Evolutionary conservation across 2,329 filamentous ascomycete genomes (phyloP).

Genomic region (Periconia sp.): DNA sequence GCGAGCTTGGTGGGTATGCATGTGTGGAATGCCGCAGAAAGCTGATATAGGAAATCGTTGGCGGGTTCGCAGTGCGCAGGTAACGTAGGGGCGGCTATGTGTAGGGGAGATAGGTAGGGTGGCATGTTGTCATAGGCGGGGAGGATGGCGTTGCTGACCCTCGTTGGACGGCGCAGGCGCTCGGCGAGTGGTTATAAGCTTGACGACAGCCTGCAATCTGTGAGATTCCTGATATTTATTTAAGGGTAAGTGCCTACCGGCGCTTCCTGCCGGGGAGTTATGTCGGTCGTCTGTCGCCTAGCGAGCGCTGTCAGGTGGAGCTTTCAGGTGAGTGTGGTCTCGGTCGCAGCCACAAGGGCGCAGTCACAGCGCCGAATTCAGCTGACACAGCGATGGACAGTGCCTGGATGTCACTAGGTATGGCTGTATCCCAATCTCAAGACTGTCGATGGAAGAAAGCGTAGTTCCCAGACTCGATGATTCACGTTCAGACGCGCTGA

Average conservation of each 20-base stretch:
- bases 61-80: conserved; percentile 67
- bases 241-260: too few species aligned
- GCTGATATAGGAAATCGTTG: conserved; percentile 60
- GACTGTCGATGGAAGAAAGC: too few species aligned
- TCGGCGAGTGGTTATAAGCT: conserved; percentile 6
- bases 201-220: conserved; percentile 1
- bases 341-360: conserved; percentile 32
- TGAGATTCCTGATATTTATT: conserved; percentile 6
- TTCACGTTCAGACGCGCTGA: too few species aligned
- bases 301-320: conserved; percentile 32
- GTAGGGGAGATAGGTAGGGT: conserved; percentile 39
- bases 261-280: not conserved
- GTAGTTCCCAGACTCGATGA: too few species aligned
- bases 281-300: conserved; percentile 2
- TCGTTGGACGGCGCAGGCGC: conserved; percentile 2
- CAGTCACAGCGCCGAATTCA: conserved; percentile 21
- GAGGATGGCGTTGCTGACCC: conserved; percentile 8
- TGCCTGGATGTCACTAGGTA: too few species aligned
- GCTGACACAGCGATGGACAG: conserved; percentile 10
- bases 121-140: conserved; percentile 40
- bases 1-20: conserved; percentile 70
- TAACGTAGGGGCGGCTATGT: conserved; percentile 49
- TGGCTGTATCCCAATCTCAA: too few species aligned
- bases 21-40: conserved; percentile 66
- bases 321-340: conserved; percentile 26